Evolutionary conservation across 768 basidiomycete species (phyloP).

Genomic region (Naematelia aurantialba): DNA sequence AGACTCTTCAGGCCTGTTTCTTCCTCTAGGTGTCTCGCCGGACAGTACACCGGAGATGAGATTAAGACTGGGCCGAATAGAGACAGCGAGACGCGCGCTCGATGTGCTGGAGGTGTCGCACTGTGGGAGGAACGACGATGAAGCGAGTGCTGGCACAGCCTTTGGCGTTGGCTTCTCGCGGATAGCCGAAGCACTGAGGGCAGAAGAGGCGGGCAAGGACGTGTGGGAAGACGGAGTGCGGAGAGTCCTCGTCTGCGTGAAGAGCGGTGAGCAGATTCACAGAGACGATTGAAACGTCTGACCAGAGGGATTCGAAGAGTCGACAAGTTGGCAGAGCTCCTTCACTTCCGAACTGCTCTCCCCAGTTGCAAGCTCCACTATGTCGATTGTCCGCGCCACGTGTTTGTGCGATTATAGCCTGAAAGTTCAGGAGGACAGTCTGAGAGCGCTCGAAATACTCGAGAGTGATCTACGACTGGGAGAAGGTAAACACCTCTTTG

Average conservation of each 20-base stretch:
- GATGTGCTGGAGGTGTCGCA: conserved; percentile 7
- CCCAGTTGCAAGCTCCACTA: background rate
- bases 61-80: background rate
- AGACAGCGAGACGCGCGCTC: conserved; percentile 8
- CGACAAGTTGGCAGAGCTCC: background rate
- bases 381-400: background rate
- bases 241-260: background rate
- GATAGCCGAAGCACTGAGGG: background rate
- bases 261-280: background rate
- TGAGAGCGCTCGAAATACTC: background rate
- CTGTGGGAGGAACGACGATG: background rate
- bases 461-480: background rate
- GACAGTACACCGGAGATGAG: background rate
- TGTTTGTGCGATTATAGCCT: background rate
- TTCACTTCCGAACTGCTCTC: background rate
- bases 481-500: background rate
- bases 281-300: background rate
- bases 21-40: background rate
- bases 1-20: conserved; percentile 1
- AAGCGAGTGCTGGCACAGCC: background rate
- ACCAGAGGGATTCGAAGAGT: background rate
- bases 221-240: background rate
- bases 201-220: background rate
- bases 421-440: background rate
- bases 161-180: background rate